Evolutionary conservation across 2,329 filamentous ascomycete genomes (phyloP).

Genomic region (Ustulina deusta): DNA sequence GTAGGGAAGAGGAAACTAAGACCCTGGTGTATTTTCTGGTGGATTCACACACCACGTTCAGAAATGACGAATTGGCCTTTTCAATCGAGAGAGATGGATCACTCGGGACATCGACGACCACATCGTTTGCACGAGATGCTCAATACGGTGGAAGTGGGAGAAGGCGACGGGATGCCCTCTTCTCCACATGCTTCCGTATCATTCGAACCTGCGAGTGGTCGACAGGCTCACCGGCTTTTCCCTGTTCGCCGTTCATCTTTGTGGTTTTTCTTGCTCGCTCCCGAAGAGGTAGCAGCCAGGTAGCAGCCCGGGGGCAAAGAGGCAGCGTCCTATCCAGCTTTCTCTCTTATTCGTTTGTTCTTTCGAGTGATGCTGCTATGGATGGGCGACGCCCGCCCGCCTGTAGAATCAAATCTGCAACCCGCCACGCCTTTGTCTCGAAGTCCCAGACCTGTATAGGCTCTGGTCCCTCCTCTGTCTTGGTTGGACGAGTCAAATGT

Average conservation of each 20-base stretch:
- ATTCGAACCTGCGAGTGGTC: constrained; percentile 31
- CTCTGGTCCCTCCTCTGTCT: constrained; percentile 36
- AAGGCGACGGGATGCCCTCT: constrained; percentile 30
- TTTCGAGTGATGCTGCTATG: constrained; percentile 19
- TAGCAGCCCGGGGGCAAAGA: constrained; percentile 28
- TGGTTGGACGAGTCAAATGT: constrained; percentile 37
- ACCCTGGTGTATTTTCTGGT: constrained; percentile 39
- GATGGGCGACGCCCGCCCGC: constrained; percentile 16
- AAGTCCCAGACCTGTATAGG: constrained; percentile 32
- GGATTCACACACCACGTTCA: constrained; percentile 42
- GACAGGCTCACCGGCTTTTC: constrained; percentile 31
- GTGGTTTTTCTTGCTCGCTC: constrained; percentile 25
- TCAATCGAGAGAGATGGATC: constrained; percentile 20
- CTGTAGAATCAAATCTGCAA: constrained; percentile 28
- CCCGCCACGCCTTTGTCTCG: constrained; percentile 38
- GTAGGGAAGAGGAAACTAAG: constrained; percentile 26
- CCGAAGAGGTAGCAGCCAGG: constrained; percentile 18
- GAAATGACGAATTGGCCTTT: constrained; percentile 33
- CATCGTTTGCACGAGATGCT: constrained; percentile 22
- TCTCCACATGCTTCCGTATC: constrained; percentile 36
- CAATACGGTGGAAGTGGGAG: constrained; percentile 16
- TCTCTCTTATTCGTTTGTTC: constrained; percentile 15
- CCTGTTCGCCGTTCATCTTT: constrained; percentile 34
- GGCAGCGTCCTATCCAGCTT: constrained; percentile 25
- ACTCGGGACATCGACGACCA: constrained; percentile 18